These are phyloP conservation scores for Coleophoma crateriformis DNA, from an alignment of 2,329 filamentous ascomycete species.

Conservation along the genomic window DNA sequence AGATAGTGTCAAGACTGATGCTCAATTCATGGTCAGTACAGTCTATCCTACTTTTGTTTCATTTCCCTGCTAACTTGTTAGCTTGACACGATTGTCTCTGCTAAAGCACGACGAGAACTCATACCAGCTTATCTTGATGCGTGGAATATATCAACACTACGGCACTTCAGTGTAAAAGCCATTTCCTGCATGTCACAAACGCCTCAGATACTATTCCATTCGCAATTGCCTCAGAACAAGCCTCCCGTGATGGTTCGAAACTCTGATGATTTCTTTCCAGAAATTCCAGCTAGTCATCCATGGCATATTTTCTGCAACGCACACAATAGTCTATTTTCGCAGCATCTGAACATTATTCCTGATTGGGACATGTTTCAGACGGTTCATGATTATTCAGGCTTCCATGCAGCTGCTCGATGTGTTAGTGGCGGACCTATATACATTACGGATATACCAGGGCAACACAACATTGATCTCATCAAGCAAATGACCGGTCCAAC, in stretches of 20 bases:
- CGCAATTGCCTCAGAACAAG: conserved; percentile 71
- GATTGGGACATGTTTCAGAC: conserved; percentile 75
- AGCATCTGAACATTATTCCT: conserved; percentile 80
- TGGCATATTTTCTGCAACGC: conserved; percentile 97
- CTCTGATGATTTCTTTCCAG: conserved; percentile 88
- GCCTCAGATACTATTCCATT: conserved; percentile 81
- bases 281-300: conserved; percentile 72
- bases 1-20: conserved; percentile 87
- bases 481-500: conserved; percentile 75
- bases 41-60: not conserved
- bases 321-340: conserved; percentile 77
- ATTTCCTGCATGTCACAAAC: conserved; percentile 95
- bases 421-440: conserved; percentile 90
- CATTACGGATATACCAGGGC: conserved; percentile 83
- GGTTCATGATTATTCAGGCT: conserved; percentile 62
- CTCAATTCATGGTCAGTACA: conserved; percentile 10
- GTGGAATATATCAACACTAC: conserved; percentile 73
- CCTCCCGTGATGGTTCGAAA: conserved; percentile 75
- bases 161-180: conserved; percentile 69
- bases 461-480: conserved; percentile 73
- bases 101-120: conserved; percentile 65
- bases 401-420: conserved; percentile 86
- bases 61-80: conserved; percentile 66
- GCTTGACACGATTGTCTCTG: conserved; percentile 67
- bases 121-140: conserved; percentile 76